Percentiles rank a stretch among this genome's conserved stretches.
Evolutionary conservation across 768 basidiomycete species (phyloP).

Genomic region (Podaxis sp.): DNA sequence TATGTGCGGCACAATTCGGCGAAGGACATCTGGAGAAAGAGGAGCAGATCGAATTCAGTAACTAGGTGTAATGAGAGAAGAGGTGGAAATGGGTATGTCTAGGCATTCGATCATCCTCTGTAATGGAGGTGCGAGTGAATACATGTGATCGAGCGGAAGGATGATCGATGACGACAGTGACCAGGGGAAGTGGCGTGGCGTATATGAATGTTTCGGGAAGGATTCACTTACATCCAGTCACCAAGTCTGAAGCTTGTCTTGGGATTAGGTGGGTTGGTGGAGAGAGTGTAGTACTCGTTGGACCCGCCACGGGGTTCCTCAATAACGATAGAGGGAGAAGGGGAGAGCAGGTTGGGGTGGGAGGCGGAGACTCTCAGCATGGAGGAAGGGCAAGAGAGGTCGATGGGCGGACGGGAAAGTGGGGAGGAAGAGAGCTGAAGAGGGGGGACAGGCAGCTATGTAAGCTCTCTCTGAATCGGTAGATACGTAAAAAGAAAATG

Average conservation of each 20-base stretch:
- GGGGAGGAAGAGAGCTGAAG: constrained; percentile 22
- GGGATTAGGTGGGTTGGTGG: constrained; percentile 71
- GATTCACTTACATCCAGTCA: constrained; percentile 70
- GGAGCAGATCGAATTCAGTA: constrained; percentile 23
- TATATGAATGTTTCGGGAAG: constrained; percentile 2
- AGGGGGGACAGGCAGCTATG: constrained; percentile 18
- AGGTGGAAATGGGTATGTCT: constrained; percentile 20
- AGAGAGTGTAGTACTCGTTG: constrained; percentile 50
- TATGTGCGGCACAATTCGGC: constrained; percentile 74
- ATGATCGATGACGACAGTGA: constrained; percentile 21
- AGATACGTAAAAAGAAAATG: constrained; percentile 20
- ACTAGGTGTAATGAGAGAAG: constrained; percentile 14
- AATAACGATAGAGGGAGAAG: constrained; percentile 4
- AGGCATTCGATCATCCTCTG: constrained; percentile 11
- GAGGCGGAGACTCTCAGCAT: constrained; percentile 28
- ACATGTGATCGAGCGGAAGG: constrained; percentile 21
- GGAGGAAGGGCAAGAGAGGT: constrained; percentile 20
- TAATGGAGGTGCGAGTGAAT: constrained; percentile 18
- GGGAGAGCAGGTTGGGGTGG: constrained; percentile 26
- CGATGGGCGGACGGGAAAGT: constrained; percentile 21
- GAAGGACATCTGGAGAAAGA: constrained; percentile 55
- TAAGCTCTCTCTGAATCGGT: constrained; percentile 12
- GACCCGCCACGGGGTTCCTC: constrained; percentile 6
- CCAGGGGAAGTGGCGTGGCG: constrained; percentile 12
- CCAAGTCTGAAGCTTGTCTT: constrained; percentile 65